phyloP scores from a whole-genome alignment of 305 asterid species.

The Plantago coronopus region DNA sequence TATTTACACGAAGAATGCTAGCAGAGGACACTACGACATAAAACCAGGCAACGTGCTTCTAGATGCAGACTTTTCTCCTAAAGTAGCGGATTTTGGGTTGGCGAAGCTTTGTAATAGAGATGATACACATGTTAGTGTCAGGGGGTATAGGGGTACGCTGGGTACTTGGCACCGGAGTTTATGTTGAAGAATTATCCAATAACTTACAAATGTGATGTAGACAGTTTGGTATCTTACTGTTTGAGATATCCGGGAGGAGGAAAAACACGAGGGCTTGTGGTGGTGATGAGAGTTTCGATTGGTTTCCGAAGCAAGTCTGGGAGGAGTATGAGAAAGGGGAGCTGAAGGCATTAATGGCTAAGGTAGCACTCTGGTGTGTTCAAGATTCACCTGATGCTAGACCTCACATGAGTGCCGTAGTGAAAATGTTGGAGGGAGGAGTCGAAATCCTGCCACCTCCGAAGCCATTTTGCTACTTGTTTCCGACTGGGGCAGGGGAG shows the following conservation, averaged over 20 bases:
- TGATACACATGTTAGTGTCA: conserved; percentile 27
- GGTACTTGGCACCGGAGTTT: conserved; percentile 43
- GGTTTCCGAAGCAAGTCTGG: conserved; percentile 47
- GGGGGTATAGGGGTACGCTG: conserved; percentile 45
- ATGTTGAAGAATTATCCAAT: conserved; percentile 33
- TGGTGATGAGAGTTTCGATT: conserved; percentile 23
- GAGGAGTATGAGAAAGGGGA: conserved; percentile 32
- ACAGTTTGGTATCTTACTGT: conserved; percentile 37
- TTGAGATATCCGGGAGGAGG: conserved; percentile 43
- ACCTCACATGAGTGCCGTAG: conserved; percentile 44
- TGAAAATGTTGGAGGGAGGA: conserved; percentile 48
- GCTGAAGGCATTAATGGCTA: conserved; percentile 22
- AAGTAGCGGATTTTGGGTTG: conserved; percentile 43
- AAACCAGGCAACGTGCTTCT: conserved; percentile 45
- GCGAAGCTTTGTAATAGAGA: conserved; percentile 41
- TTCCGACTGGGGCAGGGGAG: conserved; percentile 17
- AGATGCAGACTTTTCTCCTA: conserved; percentile 30
- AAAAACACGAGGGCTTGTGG: conserved; percentile 25
- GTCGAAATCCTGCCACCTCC: conserved; percentile 33
- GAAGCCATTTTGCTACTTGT: conserved; percentile 31
- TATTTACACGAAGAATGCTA: conserved; percentile 42
- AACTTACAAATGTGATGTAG: conserved; percentile 41
- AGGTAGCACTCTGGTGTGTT: conserved; percentile 41
- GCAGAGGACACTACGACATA: conserved; percentile 41
- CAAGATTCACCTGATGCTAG: conserved; percentile 39